Percentiles rank a stretch among this genome's conserved stretches.
These are phyloP conservation scores for Cytospora chrysosperma DNA, from an alignment of 2,329 filamentous ascomycete genomes.

Conservation along the genomic window DNA sequence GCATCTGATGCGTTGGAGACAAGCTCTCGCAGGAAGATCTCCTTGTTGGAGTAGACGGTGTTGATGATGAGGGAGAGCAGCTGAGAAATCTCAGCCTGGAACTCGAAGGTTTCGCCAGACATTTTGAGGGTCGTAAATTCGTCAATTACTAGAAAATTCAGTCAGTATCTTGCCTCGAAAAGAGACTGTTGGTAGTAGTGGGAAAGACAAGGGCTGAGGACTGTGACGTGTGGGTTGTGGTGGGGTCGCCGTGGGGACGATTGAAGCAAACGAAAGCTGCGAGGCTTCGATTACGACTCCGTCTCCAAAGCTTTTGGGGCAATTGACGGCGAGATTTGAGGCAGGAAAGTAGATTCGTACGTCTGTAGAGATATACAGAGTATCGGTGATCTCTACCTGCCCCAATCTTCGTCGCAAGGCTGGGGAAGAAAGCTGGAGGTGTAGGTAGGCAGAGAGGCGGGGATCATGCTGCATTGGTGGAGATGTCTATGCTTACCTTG, in stretches of 20 bases:
- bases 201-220: neutral
- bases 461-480: slow-evolving; percentile 3
- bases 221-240: neutral
- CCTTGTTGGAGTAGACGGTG: slow-evolving; percentile 99
- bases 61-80: slow-evolving; percentile 99
- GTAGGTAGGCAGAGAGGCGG: neutral
- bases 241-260: slow-evolving; percentile 11
- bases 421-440: neutral
- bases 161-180: neutral
- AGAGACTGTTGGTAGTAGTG: neutral
- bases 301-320: too few relatives aligned
- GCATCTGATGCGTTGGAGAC: slow-evolving; percentile 99
- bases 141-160: slow-evolving; percentile 15
- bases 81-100: slow-evolving; percentile 99
- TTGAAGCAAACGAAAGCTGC: slow-evolving; percentile 11
- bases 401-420: neutral
- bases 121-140: slow-evolving; percentile 53
- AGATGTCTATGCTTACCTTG: slow-evolving; percentile 22
- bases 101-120: slow-evolving; percentile 95
- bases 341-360: neutral
- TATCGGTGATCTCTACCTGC: neutral
- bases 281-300: neutral
- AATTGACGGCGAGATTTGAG: neutral
- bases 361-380: neutral
- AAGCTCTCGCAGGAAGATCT: slow-evolving; percentile 98